phyloP scores from a whole-genome alignment of 192 early-diverging fungal species.

The Obelidium mucronatum region DNA sequence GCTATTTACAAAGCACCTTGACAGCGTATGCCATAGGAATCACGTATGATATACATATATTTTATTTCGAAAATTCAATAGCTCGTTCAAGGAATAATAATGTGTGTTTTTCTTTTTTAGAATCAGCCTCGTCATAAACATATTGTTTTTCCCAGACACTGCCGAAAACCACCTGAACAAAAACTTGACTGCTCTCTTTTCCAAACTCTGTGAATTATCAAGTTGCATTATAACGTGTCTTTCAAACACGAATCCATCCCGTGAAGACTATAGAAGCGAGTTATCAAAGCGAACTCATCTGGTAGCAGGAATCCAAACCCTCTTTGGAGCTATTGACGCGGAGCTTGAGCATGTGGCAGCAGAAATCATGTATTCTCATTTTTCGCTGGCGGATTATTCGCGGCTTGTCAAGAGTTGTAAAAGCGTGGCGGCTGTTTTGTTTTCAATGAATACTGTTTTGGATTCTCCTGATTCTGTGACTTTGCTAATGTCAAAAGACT shows the following conservation, averaged over 20 bases:
- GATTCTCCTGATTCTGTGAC: not conserved
- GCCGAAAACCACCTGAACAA: constrained; percentile 16
- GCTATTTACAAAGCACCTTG: not conserved
- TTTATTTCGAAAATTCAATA: too few species aligned
- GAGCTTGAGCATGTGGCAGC: constrained; percentile 14
- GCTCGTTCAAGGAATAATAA: not conserved
- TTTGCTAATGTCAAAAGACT: constrained; percentile 5
- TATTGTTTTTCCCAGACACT: constrained; percentile 32
- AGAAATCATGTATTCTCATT: constrained; percentile 31
- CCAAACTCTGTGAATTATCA: not conserved
- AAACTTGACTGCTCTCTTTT: not conserved
- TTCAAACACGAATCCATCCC: not conserved
- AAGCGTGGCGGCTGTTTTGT: constrained; percentile 21
- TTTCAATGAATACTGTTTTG: constrained; percentile 15
- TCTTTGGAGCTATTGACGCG: constrained; percentile 18
- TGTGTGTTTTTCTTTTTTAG: not conserved
- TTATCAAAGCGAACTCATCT: not conserved
- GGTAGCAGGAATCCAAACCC: not conserved
- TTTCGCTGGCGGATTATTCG: constrained; percentile 18
- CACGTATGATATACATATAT: constrained; percentile 8
- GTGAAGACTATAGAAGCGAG: not conserved
- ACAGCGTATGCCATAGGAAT: constrained; percentile 21
- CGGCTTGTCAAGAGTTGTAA: not conserved
- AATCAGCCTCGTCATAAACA: constrained; percentile 25
- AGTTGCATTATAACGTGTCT: not conserved